These are phyloP conservation scores for Entomortierella beljakovae DNA, from an alignment of 192 early-diverging fungal species.

Conservation along the genomic window DNA sequence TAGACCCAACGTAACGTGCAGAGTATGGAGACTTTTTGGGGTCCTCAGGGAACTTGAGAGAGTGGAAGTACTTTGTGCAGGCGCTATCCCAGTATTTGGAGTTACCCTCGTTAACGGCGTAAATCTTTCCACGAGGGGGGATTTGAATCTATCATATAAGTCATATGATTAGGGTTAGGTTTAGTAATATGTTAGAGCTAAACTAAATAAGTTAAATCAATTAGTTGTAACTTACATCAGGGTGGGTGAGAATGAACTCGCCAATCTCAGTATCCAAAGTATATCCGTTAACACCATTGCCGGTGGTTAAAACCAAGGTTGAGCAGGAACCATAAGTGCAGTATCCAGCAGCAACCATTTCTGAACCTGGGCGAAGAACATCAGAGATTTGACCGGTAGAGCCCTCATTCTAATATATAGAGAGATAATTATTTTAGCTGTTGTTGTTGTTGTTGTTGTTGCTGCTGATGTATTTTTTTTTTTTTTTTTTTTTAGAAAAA, in stretches of 20 bases:
- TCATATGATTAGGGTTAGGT: background rate
- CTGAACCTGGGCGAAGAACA: conserved; percentile 87
- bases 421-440: no score
- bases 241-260: conserved; percentile 99
- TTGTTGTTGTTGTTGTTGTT: no score
- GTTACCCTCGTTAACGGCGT: conserved; percentile 99
- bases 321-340: conserved; percentile 97
- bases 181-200: background rate
- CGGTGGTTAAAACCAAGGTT: conserved; percentile 83
- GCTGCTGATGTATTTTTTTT: no score
- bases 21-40: conserved; percentile 85
- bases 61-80: conserved; percentile 89
- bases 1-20: conserved; percentile 96
- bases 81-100: conserved; percentile 90
- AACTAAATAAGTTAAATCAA: background rate
- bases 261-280: conserved; percentile 96
- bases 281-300: conserved; percentile 92
- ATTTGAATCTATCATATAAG: conserved; percentile 66
- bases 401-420: conserved; percentile 55
- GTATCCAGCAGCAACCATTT: conserved; percentile 96
- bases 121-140: conserved; percentile 91
- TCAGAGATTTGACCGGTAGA: conserved; percentile 73
- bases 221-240: conserved; percentile 75
- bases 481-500: no score
- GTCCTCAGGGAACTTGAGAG: conserved; percentile 87